phyloP scores from a whole-genome alignment of 495 filamentous ascomycete genomes.

The Hypoxylon lienhwacheense region DNA sequence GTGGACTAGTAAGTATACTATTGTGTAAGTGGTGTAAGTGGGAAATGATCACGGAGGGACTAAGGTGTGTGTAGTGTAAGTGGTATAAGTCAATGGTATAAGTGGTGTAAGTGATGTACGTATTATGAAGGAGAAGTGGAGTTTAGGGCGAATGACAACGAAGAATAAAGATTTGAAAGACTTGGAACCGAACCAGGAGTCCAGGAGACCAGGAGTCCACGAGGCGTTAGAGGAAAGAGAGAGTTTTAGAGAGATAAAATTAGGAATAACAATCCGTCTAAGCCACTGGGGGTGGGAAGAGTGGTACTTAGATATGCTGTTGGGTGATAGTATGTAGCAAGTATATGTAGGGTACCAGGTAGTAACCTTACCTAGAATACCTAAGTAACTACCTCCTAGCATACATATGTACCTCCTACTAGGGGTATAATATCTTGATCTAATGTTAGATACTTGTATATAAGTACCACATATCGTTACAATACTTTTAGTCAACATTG shows the following conservation, averaged over 20 bases:
- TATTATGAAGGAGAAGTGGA: slow-evolving; percentile 13
- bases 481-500: too few species aligned
- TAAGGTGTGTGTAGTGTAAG: slow-evolving; percentile 5
- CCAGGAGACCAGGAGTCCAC: slow-evolving; percentile 10
- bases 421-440: too few species aligned
- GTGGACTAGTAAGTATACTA: slow-evolving; percentile 21
- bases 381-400: too few species aligned
- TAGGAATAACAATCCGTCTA: slow-evolving; percentile 22
- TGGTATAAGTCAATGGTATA: too few species aligned
- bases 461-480: too few species aligned
- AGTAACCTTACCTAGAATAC: too few species aligned
- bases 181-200: too few species aligned
- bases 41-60: neutral
- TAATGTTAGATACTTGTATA: too few species aligned
- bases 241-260: slow-evolving; percentile 20
- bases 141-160: slow-evolving; percentile 17
- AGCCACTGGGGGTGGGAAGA: slow-evolving; percentile 12
- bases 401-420: too few species aligned
- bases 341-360: neutral
- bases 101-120: neutral
- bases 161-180: too few species aligned
- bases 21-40: slow-evolving; percentile 13
- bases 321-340: slow-evolving; percentile 10
- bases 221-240: slow-evolving; percentile 18
- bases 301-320: too few species aligned